Conservation (phyloP, 2,329 filamentous ascomycete genomes). For the Pseudogymnoascus sp. region DNA sequence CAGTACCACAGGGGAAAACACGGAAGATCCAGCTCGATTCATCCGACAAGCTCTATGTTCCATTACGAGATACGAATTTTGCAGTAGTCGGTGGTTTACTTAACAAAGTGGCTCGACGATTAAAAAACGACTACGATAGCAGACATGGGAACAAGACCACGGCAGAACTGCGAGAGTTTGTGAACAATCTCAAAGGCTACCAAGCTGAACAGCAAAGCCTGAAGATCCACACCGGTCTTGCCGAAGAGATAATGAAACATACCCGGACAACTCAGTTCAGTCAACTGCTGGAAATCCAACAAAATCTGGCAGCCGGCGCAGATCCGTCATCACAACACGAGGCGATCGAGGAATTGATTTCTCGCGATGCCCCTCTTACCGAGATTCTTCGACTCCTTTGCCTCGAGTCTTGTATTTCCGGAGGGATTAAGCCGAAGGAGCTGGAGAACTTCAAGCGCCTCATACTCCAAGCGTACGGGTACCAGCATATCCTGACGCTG, state of each 20-base stretch:
- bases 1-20: conserved; percentile 61
- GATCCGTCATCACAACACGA: conserved; percentile 88
- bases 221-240: conserved; percentile 85
- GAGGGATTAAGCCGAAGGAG: conserved; percentile 82
- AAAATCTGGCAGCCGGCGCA: conserved; percentile 85
- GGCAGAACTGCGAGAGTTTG: conserved; percentile 87
- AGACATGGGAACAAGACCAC: conserved; percentile 83
- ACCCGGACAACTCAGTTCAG: conserved; percentile 87
- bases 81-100: conserved; percentile 84
- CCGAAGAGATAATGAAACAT: conserved; percentile 91
- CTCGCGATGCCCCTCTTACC: conserved; percentile 73
- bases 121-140: conserved; percentile 82
- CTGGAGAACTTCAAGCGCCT: conserved; percentile 84
- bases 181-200: conserved; percentile 85
- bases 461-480: conserved; percentile 87
- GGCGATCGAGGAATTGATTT: conserved; percentile 88
- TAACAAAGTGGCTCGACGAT: conserved; percentile 81
- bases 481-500: conserved; percentile 88
- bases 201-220: conserved; percentile 89
- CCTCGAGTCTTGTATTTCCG: conserved; percentile 83
- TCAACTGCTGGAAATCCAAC: conserved; percentile 84
- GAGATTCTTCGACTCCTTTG: conserved; percentile 80
- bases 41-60: conserved; percentile 80
- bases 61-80: conserved; percentile 88
- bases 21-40: conserved; percentile 85